Percentiles rank a stretch among this genome's conserved stretches.
These are phyloP conservation scores for Dittrichia graveolens DNA, from an alignment of 129 eudicot genomes.

Conservation along the genomic window DNA sequence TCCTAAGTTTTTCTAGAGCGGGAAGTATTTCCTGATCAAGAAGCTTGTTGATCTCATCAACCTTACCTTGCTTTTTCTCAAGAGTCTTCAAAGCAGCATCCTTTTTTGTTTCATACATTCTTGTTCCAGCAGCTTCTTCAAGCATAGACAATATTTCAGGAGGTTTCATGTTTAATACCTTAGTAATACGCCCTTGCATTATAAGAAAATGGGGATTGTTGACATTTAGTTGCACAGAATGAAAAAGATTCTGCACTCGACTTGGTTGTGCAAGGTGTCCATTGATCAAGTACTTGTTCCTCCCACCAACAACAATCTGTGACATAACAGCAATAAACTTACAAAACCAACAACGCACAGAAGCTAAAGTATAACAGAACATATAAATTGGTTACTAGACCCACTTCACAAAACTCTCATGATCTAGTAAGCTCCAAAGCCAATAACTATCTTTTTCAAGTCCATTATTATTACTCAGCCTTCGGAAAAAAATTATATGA, in stretches of 20 bases:
- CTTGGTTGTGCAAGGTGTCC: slow-evolving; percentile 99
- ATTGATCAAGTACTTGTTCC: slow-evolving; percentile 93
- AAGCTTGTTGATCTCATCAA: slow-evolving; percentile 96
- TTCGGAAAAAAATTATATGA: neutral
- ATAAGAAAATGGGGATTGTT: slow-evolving; percentile 98
- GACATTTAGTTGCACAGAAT: slow-evolving; percentile 95
- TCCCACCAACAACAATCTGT: slow-evolving; percentile 99
- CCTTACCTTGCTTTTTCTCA: slow-evolving; percentile 94
- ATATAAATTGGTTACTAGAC: slow-evolving; percentile 2
- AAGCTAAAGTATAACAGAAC: slow-evolving; percentile 5
- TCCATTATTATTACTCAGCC: neutral
- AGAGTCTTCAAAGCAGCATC: slow-evolving; percentile 94
- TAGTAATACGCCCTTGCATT: slow-evolving; percentile 99
- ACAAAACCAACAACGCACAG: neutral
- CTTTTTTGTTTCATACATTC: slow-evolving; percentile 99
- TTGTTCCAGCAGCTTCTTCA: slow-evolving; percentile 99
- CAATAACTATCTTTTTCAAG: slow-evolving; percentile 4
- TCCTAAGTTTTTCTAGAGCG: slow-evolving; percentile 85
- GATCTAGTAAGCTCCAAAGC: neutral
- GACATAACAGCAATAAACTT: slow-evolving; percentile 2
- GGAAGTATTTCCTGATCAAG: slow-evolving; percentile 97
- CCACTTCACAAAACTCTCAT: neutral
- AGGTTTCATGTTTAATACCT: slow-evolving; percentile 98
- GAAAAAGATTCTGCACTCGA: slow-evolving; percentile 97
- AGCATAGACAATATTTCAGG: slow-evolving; percentile 99